Evolutionary conservation across 2,329 filamentous ascomycete species (phyloP), one percentile per base, ranked within the genome.

Genomic region (Aspergillus calidoustus): DNA sequence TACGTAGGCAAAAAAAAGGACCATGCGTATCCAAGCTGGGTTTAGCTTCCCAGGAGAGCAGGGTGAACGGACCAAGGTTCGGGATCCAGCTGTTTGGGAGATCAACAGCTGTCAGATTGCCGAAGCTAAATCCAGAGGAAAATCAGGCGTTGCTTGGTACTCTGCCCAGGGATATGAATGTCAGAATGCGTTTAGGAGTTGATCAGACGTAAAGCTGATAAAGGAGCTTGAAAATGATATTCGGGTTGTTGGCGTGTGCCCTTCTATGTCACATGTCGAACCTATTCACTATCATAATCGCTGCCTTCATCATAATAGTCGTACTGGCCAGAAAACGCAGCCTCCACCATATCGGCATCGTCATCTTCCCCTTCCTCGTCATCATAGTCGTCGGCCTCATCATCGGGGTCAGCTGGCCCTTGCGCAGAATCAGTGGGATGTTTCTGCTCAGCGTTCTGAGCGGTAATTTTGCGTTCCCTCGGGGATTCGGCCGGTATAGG

Each of bases 251-350:
- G 28, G 31, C 51, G n/a, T 54, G 23, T 23, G 8, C 49, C 28
- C 54, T 53, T 61, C 54, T 62, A 53, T 44, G 9, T 34, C 49
- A 58, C 25, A 53, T 23, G n/a, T 51, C 53, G 23, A 57, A 62
- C 38, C 61, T 61, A 71, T 62, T 76, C 71, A 63, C 69, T 72
- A 57, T 72, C 71, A 59, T 77, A 73, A 49, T 77, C 76, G 56
- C 71, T 73, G n/a, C 64, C 72, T 28, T 74, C 72, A 52, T 72
- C 68, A 28, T 74, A 71, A 54, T 74, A 71, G 59, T 72, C 67
- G 49, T 78, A 79, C 7, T 71, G 69, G 9, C 77, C 77, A 25
- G 76, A 72, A 66, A 79, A 76, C 7, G 76, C 76, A 44, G 70
- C 74, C 7, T 78, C 73, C 38, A 78, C 50, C 19, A 70, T 71